These are phyloP conservation scores for Aphanomyces cochlioides DNA, from an alignment of 352 stramenopile species.

Conservation along the genomic window DNA sequence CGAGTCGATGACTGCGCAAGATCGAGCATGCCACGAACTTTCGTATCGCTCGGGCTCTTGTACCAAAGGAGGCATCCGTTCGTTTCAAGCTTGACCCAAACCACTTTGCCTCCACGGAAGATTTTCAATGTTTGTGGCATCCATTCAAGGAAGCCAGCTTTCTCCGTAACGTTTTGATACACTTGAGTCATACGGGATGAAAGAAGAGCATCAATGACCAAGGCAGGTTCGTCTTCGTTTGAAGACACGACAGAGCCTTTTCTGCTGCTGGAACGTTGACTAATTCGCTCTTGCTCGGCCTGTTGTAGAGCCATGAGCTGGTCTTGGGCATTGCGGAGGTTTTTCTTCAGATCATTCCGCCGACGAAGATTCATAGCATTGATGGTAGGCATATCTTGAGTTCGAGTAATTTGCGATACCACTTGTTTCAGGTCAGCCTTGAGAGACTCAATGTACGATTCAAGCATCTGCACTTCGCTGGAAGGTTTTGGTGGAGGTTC, in stretches of 20 bases:
- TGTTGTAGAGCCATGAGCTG: constrained; percentile 9
- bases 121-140: constrained; percentile 18
- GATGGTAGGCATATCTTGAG: background rate
- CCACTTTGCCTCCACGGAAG: constrained; percentile 25
- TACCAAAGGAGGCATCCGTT: constrained; percentile 28
- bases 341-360: constrained; percentile 28
- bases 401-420: constrained; percentile 12
- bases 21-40: constrained; percentile 22
- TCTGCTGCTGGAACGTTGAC: background rate
- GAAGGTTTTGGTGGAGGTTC: background rate
- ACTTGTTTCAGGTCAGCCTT: constrained; percentile 18
- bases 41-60: constrained; percentile 14
- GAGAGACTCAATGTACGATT: constrained; percentile 24
- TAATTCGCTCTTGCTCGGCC: too few species aligned
- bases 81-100: constrained; percentile 23
- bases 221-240: background rate
- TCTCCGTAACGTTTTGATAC: constrained; percentile 24
- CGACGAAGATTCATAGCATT: constrained; percentile 13
- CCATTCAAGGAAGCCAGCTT: constrained; percentile 21
- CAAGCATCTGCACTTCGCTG: constrained; percentile 4
- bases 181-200: constrained; percentile 23
- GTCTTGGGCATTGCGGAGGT: constrained; percentile 21
- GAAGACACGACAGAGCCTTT: background rate
- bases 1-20: constrained; percentile 9
- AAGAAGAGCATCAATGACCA: constrained; percentile 3